Evolutionary conservation across 2,329 filamentous ascomycete species (phyloP).

Genomic region (Xylaria sp.): DNA sequence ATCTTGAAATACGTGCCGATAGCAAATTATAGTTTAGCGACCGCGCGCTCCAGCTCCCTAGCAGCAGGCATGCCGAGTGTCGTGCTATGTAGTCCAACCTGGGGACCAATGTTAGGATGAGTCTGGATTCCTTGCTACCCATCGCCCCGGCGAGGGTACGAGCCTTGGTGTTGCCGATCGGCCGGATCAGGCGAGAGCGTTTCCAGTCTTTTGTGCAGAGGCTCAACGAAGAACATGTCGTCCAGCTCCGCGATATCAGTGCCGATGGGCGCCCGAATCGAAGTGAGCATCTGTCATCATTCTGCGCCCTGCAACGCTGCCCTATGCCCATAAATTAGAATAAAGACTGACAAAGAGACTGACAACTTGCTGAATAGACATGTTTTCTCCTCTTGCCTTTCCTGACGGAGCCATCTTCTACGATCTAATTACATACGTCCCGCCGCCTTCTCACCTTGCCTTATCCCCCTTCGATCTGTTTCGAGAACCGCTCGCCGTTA

Average conservation of each 20-base stretch:
- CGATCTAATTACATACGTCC: slow-evolving; percentile 83
- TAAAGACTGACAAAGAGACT: slow-evolving; percentile 26
- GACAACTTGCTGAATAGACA: slow-evolving; percentile 67
- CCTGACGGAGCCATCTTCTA: slow-evolving; percentile 88
- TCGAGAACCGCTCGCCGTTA: slow-evolving; percentile 82
- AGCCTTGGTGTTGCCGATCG: slow-evolving; percentile 86
- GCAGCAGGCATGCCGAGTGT: slow-evolving; percentile 44
- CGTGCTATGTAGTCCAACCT: slow-evolving; percentile 43
- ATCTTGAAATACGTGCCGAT: slow-evolving; percentile 11
- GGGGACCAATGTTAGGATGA: slow-evolving; percentile 73
- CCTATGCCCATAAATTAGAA: neutral
- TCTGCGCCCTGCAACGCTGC: neutral
- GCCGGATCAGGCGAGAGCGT: slow-evolving; percentile 82
- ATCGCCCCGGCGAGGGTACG: slow-evolving; percentile 91
- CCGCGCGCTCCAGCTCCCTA: slow-evolving; percentile 8
- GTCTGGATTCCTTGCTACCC: slow-evolving; percentile 87
- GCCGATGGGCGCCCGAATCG: slow-evolving; percentile 85
- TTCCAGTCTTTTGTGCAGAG: slow-evolving; percentile 83
- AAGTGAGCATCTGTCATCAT: slow-evolving; percentile 65
- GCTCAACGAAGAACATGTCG: slow-evolving; percentile 81
- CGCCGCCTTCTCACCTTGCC: slow-evolving; percentile 81
- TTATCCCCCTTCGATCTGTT: slow-evolving; percentile 91
- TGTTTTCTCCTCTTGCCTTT: slow-evolving; percentile 92
- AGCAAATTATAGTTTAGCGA: slow-evolving; percentile 13
- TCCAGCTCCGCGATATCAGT: slow-evolving; percentile 86